Evolutionary conservation across 2,329 filamentous ascomycete genomes (phyloP).

Genomic region (Fusarium guadeloupense): DNA sequence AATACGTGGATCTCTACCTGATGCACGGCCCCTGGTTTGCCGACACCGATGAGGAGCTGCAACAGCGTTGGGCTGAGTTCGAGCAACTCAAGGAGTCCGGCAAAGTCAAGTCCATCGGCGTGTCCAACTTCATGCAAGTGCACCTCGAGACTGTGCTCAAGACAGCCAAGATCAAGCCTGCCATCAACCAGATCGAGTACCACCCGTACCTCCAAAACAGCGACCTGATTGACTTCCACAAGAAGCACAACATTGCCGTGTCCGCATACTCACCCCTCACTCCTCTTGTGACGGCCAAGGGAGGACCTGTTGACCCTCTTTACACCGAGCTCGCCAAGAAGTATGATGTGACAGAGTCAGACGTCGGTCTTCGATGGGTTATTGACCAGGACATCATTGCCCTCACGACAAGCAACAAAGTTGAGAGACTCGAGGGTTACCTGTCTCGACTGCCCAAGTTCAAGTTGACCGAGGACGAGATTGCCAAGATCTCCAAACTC

Average conservation of each 20-base stretch:
- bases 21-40: conserved; percentile 68
- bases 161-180: conserved; percentile 70
- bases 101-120: conserved; percentile 74
- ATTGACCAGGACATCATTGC: conserved; percentile 68
- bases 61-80: conserved; percentile 66
- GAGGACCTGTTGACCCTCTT: conserved; percentile 62
- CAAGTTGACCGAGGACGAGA: conserved; percentile 67
- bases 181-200: conserved; percentile 83
- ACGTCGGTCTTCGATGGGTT: conserved; percentile 67
- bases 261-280: conserved; percentile 66
- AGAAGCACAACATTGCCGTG: conserved; percentile 64
- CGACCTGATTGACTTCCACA: conserved; percentile 65
- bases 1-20: conserved; percentile 78
- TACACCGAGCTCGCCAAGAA: conserved; percentile 64
- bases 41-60: conserved; percentile 61
- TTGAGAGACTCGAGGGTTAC: conserved; percentile 66
- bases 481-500: conserved; percentile 63
- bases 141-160: conserved; percentile 66
- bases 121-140: conserved; percentile 75
- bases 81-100: conserved; percentile 74
- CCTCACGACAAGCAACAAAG: conserved; percentile 68
- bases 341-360: conserved; percentile 65
- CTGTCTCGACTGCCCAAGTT: conserved; percentile 61
- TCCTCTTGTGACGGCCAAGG: conserved; percentile 56
- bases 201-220: conserved; percentile 79